These are phyloP conservation scores for Xylariaceae sp. DNA, from an alignment of 2,329 filamentous ascomycete species.

Conservation along the genomic window DNA sequence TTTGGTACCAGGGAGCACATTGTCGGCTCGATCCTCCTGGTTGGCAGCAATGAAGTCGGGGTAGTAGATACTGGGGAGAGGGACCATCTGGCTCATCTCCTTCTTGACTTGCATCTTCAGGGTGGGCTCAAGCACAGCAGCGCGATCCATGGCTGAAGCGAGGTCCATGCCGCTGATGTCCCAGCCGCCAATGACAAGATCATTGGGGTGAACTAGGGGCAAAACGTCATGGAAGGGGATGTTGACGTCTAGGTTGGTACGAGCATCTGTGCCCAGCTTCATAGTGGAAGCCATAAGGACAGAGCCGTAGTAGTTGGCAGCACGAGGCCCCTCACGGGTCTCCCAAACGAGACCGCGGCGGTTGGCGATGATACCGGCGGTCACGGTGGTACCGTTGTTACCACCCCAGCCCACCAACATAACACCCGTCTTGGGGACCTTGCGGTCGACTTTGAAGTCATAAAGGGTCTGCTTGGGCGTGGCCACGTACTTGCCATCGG, in stretches of 20 bases:
- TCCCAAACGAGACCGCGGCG: conserved; percentile 82
- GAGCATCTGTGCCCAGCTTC: conserved; percentile 85
- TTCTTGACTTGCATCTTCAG: conserved; percentile 86
- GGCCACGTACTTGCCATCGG: conserved; percentile 72
- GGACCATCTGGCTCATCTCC: conserved; percentile 84
- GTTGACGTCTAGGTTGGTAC: conserved; percentile 85
- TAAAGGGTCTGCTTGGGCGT: conserved; percentile 85
- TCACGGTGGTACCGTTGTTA: conserved; percentile 97
- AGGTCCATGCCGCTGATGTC: conserved; percentile 92
- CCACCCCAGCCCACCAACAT: conserved; percentile 98
- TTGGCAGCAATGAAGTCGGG: conserved; percentile 99
- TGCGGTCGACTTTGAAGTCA: conserved; percentile 95
- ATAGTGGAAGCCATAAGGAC: conserved; percentile 95
- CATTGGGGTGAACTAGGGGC: conserved; percentile 96
- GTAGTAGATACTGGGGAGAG: conserved; percentile 94
- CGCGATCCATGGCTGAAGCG: conserved; percentile 89
- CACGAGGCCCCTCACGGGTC: conserved; percentile 79
- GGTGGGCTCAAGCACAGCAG: conserved; percentile 89
- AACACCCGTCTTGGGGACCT: conserved; percentile 86
- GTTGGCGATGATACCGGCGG: conserved; percentile 95
- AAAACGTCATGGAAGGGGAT: conserved; percentile 92
- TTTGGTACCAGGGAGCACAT: conserved; percentile 76
- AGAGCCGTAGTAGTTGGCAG: conserved; percentile 97
- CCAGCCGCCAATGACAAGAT: conserved; percentile 93
- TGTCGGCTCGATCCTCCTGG: conserved; percentile 94